These are phyloP conservation scores for Sporormia fimetaria DNA, from an alignment of 495 filamentous ascomycete genomes.

Conservation along the genomic window DNA sequence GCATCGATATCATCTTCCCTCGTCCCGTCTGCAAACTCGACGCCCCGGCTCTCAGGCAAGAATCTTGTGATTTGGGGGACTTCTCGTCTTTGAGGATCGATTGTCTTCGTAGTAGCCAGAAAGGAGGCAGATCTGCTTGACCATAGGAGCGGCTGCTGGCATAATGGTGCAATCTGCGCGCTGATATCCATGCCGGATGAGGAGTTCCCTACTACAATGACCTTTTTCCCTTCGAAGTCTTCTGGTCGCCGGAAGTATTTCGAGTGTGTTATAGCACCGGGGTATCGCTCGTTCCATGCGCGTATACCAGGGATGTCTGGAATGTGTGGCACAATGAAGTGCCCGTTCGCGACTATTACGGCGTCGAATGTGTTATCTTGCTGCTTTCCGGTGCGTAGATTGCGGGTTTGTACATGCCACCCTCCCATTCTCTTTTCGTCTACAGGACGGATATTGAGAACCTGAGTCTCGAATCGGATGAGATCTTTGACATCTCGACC, in stretches of 20 bases:
- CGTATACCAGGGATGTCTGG: constrained; percentile 51
- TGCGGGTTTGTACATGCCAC: constrained; percentile 47
- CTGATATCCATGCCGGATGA: constrained; percentile 75
- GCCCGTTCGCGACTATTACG: constrained; percentile 72
- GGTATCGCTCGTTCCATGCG: constrained; percentile 48
- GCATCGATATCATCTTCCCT: constrained; percentile 52
- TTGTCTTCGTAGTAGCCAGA: constrained; percentile 9
- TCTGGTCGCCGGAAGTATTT: constrained; percentile 61
- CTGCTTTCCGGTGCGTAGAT: constrained; percentile 35
- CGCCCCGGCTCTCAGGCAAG: constrained; percentile 36
- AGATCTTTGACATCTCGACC: constrained; percentile 47
- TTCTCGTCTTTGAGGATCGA: constrained; percentile 37
- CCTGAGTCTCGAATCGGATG: constrained; percentile 48
- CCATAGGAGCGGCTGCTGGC: constrained; percentile 41
- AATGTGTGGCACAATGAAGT: constrained; percentile 62
- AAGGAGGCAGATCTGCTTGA: constrained; percentile 41
- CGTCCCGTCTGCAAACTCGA: constrained; percentile 44
- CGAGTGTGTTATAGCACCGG: constrained; percentile 62
- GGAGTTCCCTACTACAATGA: constrained; percentile 66
- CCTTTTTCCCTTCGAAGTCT: constrained; percentile 49
- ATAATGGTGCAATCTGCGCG: constrained; percentile 51
- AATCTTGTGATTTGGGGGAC: constrained; percentile 51
- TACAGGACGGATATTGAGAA: constrained; percentile 37
- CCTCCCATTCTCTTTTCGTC: constrained; percentile 16
- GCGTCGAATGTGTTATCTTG: constrained; percentile 49